phyloP scores from a whole-genome alignment of 1,139 yeast species.

The Candida frijolesensis region DNA sequence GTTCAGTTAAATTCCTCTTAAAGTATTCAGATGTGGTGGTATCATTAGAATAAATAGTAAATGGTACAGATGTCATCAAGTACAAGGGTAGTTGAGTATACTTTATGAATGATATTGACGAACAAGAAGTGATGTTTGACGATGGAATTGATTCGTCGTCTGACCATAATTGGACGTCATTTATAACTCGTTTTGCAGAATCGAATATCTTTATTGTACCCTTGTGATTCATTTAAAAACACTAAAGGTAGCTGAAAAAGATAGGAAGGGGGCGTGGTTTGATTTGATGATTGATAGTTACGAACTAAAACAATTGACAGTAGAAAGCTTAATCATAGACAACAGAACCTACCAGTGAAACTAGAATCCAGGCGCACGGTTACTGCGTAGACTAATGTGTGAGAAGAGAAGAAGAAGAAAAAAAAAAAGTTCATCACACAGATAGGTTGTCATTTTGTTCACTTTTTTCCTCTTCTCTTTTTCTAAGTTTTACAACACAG shows the following conservation, averaged over 20 bases:
- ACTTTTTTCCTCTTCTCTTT: no score
- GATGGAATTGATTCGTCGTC: slow-evolving; percentile 12
- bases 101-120: slow-evolving; percentile 18
- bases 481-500: no score
- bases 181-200: slow-evolving; percentile 9
- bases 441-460: no score
- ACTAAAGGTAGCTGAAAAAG: background rate
- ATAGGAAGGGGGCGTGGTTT: background rate
- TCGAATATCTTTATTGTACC: slow-evolving; percentile 18
- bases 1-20: slow-evolving; percentile 20
- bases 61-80: slow-evolving; percentile 26
- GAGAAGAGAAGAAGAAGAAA: no score
- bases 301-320: no score
- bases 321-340: no score
- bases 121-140: slow-evolving; percentile 12
- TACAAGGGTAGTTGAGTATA: slow-evolving; percentile 32
- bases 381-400: no score
- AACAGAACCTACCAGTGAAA: no score
- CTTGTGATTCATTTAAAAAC: slow-evolving; percentile 16
- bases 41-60: slow-evolving; percentile 29
- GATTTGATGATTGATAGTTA: no score
- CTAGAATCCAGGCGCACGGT: no score
- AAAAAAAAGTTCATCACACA: no score
- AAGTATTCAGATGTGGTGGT: slow-evolving; percentile 28
- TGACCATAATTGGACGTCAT: slow-evolving; percentile 33